Base-by-base conservation (phyloP, 2,329 filamentous ascomycete species). In the Huntiella savannae region DNA sequence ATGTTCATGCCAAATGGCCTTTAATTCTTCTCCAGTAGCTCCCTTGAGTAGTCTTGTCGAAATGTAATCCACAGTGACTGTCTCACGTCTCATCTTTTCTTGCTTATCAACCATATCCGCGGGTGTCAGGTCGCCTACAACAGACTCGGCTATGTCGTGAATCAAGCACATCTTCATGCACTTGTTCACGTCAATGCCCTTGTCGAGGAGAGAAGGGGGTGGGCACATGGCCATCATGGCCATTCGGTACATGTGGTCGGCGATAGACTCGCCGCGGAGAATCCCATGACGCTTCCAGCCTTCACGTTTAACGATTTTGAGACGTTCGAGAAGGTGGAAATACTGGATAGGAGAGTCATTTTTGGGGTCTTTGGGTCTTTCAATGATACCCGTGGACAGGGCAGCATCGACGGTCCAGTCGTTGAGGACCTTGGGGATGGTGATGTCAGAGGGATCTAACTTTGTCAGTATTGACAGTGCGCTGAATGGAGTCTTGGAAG, bases 171-270 rank as follows among this genome's bases (percentile, higher is more conserved):
- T 95, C 64, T 84, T 84, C 55, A 85, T 88, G 68, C 91, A 96
- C 55, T 79, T 80, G 19, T 73, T 63, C 39, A 94, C 70, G 59
- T 96, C 82, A 56, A 96, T 68, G 33, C 71, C 48, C 28, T 44
- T 72, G 0, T 75, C 63, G 2, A 77, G 70, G 7, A 95, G 74
- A 1, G 80, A 65, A 0, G 82, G 69, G 2, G 91, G 88, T 2
- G 85, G 87, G 53, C 94, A 75, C 78, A 98, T 83, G 52, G 83
- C 86, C 61, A 98, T 85, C 55, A 98, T 75, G 44, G 86, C 85
- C 91, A 98, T 98, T 63, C 91, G 86, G 64, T 96, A 98, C 91
- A 98, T 98, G 71, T 98, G 91, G 65, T 98, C 91, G 46, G 84
- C 74, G 58, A 98, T 95, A 1, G 85, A 93, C 63, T 98, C 91